Evolutionary conservation across 2,329 filamentous ascomycete species (phyloP).

Genomic region (Emydomyces testavorans): DNA sequence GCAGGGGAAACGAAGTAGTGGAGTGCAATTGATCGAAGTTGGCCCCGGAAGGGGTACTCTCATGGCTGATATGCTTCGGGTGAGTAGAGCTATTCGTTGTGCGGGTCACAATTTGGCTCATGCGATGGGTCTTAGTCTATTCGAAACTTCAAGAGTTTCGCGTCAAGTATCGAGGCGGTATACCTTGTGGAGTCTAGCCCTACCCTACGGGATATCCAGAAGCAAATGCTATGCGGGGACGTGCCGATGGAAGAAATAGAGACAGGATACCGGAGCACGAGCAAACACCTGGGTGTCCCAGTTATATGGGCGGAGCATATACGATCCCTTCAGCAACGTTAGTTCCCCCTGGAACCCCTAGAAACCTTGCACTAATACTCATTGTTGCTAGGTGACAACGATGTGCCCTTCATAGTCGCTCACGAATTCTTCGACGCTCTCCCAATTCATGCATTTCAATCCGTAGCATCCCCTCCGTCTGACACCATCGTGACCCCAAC

Average conservation of each 20-base stretch:
- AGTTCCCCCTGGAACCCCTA: conserved; percentile 19
- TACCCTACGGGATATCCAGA: conserved; percentile 64
- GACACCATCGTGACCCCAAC: conserved; percentile 41
- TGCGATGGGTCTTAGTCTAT: conserved; percentile 51
- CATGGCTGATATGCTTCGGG: conserved; percentile 91
- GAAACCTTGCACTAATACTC: conserved; percentile 12
- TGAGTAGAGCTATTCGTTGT: conserved; percentile 39
- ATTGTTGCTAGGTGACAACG: conserved; percentile 45
- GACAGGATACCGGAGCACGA: conserved; percentile 59
- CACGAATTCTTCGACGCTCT: conserved; percentile 98
- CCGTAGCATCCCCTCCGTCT: conserved; percentile 44
- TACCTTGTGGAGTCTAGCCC: conserved; percentile 92
- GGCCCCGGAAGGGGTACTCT: conserved; percentile 88
- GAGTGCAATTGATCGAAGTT: conserved; percentile 83
- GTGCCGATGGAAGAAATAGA: conserved; percentile 57
- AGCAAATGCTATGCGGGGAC: conserved; percentile 65
- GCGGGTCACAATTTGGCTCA: not conserved
- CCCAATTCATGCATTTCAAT: conserved; percentile 89
- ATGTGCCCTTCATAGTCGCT: conserved; percentile 83
- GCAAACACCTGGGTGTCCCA: conserved; percentile 63
- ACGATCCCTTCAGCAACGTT: conserved; percentile 63
- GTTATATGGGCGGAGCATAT: conserved; percentile 87
- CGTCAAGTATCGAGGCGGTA: conserved; percentile 66
- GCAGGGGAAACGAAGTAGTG: conserved; percentile 61
- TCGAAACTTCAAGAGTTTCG: conserved; percentile 67